A percentile compares a stretch with the other conserved stretches of the same genome.
phyloP scores from a whole-genome alignment of 2,329 filamentous ascomycete species.

The Paecilomyces variotii region DNA sequence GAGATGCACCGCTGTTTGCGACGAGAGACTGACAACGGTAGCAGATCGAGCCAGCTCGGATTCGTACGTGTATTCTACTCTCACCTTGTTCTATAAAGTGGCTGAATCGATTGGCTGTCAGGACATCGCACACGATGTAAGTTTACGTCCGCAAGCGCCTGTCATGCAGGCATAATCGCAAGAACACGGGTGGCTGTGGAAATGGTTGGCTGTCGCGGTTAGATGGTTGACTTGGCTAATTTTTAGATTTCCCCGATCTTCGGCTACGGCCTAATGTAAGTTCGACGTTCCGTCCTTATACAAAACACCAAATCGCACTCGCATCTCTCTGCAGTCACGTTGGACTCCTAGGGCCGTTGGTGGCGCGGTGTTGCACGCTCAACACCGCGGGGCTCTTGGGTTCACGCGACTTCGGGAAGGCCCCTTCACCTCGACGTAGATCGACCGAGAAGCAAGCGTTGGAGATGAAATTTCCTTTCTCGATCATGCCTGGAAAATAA shows the following conservation, averaged over 20 bases:
- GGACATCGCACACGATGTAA: constrained; percentile 32
- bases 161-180: constrained; percentile 21
- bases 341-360: constrained; percentile 8
- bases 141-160: constrained; percentile 20
- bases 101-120: constrained; percentile 34
- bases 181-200: constrained; percentile 17
- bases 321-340: constrained; percentile 31
- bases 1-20: constrained; percentile 10
- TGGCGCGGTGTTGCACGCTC: neutral
- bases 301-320: constrained; percentile 8
- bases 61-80: constrained; percentile 42
- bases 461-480: neutral
- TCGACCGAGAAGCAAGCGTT: neutral
- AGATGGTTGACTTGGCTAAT: constrained; percentile 30
- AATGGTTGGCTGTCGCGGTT: constrained; percentile 32
- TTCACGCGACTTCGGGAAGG: neutral
- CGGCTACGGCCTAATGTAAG: constrained; percentile 33
- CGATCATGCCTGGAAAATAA: neutral
- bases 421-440: neutral
- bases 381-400: neutral
- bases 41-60: constrained; percentile 47
- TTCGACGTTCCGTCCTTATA: constrained; percentile 16
- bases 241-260: constrained; percentile 33
- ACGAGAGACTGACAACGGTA: constrained; percentile 15
- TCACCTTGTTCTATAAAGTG: constrained; percentile 21